phyloP scores from a whole-genome alignment of 371 early-diverging fungal genomes.

The Apophysomyces trapeziformis region DNA sequence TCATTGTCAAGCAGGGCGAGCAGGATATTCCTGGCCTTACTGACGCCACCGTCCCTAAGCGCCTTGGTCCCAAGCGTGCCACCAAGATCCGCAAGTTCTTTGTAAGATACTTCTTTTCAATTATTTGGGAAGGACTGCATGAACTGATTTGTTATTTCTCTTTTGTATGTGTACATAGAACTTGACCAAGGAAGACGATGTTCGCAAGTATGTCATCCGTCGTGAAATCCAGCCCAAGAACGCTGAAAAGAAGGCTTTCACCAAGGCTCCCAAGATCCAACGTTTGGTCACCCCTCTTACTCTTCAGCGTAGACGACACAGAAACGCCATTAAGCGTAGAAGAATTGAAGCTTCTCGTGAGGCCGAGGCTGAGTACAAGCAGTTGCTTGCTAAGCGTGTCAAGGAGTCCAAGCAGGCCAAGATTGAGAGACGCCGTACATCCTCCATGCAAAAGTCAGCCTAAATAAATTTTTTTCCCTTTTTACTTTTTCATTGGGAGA shows the following conservation, averaged over 20 bases:
- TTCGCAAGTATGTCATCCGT: constrained; percentile 98
- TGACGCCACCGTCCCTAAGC: constrained; percentile 91
- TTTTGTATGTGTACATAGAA: constrained; percentile 33
- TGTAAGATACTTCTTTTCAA: constrained; percentile 50
- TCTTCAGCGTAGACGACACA: constrained; percentile 93
- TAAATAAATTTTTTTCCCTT: constrained; percentile 9
- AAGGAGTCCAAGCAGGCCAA: constrained; percentile 88
- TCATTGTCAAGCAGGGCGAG: constrained; percentile 97
- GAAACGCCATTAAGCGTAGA: constrained; percentile 84
- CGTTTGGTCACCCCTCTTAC: constrained; percentile 96
- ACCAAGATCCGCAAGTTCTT: constrained; percentile 99
- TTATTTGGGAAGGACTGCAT: not conserved
- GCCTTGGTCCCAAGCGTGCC: constrained; percentile 99
- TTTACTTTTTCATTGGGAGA: not conserved
- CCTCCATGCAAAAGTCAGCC: constrained; percentile 65
- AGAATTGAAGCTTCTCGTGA: constrained; percentile 80
- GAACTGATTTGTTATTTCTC: not conserved
- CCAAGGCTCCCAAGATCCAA: constrained; percentile 98
- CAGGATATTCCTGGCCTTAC: constrained; percentile 96
- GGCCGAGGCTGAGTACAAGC: constrained; percentile 93
- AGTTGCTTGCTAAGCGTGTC: constrained; percentile 90
- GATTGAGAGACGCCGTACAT: constrained; percentile 69
- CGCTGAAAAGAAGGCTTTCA: constrained; percentile 87
- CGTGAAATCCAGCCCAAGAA: constrained; percentile 93
- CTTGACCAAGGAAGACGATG: constrained; percentile 96